Evolutionary conservation across 2,329 filamentous ascomycete species (phyloP).

Genomic region (Endoconidiophora laricicola): DNA sequence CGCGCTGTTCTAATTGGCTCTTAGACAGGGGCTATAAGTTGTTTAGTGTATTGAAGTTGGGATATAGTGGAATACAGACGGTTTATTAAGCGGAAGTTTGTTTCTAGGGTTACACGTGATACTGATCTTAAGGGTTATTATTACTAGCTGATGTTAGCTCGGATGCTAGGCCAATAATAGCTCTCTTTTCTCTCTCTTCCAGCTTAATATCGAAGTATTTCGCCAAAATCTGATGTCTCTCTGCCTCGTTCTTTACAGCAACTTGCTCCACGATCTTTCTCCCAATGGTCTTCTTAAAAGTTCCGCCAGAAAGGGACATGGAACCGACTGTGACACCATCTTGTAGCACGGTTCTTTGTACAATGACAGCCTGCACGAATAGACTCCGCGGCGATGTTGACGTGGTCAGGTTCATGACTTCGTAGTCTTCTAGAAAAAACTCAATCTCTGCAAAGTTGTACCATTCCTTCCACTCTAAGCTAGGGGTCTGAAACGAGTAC

Average conservation of each 20-base stretch:
- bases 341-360: conserved; percentile 18
- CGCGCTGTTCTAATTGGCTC: no score
- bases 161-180: no score
- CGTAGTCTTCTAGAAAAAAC: conserved; percentile 29
- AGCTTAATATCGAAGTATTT: no score
- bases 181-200: no score
- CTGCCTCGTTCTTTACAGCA: conserved; percentile 16
- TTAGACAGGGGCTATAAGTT: no score
- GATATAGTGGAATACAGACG: neutral
- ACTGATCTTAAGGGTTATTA: no score
- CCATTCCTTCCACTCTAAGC: conserved; percentile 26
- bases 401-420: conserved; percentile 28
- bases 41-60: no score
- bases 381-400: conserved; percentile 22
- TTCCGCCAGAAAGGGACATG: neutral
- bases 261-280: conserved; percentile 20
- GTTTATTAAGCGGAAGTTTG: no score
- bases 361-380: conserved; percentile 24
- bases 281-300: neutral
- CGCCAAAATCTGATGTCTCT: no score
- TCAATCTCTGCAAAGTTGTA: conserved; percentile 37
- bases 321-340: neutral
- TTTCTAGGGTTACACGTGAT: no score
- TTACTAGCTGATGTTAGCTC: no score
- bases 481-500: conserved; percentile 19